These are phyloP conservation scores for Pezicula carpinea DNA, from an alignment of 2,329 filamentous ascomycete species.

Conservation along the genomic window DNA sequence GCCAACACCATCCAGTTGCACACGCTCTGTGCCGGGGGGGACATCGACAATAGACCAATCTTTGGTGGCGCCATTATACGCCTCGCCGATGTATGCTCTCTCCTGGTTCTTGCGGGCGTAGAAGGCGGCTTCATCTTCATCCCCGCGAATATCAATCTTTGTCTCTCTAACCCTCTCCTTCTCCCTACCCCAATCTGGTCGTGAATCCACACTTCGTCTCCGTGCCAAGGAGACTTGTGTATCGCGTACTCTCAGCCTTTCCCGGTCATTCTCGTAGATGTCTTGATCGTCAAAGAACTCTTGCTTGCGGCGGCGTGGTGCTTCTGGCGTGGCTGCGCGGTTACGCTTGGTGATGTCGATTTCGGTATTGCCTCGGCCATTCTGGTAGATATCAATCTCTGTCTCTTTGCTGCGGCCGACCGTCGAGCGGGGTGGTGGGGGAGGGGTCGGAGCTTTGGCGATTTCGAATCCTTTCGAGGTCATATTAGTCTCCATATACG, in stretches of 20 bases:
- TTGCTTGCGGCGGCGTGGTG: conserved; percentile 27
- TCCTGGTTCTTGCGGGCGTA: conserved; percentile 66
- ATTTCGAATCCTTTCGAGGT: conserved; percentile 23
- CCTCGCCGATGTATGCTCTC: conserved; percentile 67
- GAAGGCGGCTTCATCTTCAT: conserved; percentile 50
- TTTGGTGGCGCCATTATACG: conserved; percentile 66
- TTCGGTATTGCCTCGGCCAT: conserved; percentile 49
- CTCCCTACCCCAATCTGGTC: not conserved
- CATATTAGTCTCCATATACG: conserved; percentile 28
- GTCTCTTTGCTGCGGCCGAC: conserved; percentile 36
- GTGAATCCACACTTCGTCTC: conserved; percentile 23
- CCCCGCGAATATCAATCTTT: conserved; percentile 24
- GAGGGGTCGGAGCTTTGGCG: conserved; percentile 16
- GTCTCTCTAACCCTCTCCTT: conserved; percentile 25
- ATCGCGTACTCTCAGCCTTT: conserved; percentile 32
- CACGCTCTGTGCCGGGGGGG: conserved; percentile 74
- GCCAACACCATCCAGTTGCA: conserved; percentile 76
- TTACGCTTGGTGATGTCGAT: conserved; percentile 43
- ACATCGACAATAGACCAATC: conserved; percentile 83
- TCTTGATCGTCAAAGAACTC: conserved; percentile 61
- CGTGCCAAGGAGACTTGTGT: conserved; percentile 19
- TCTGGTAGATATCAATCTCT: conserved; percentile 55
- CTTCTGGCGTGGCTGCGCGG: conserved; percentile 16
- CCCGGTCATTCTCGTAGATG: conserved; percentile 45
- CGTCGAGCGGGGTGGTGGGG: conserved; percentile 24